Evolutionary conservation across 2,329 filamentous ascomycete species (phyloP).

Genomic region (Cercospora sesami): DNA sequence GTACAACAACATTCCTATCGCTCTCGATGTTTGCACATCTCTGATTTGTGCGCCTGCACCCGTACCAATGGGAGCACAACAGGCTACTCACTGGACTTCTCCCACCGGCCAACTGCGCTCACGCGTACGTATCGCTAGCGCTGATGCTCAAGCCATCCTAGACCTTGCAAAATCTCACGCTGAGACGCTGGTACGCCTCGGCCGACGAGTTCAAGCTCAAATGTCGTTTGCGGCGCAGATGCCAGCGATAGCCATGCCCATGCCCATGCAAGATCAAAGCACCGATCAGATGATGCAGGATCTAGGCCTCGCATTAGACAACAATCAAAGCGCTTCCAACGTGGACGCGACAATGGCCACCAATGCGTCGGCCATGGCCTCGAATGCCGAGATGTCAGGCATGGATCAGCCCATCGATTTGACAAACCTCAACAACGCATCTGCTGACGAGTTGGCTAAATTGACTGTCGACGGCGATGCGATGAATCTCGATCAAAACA

Average conservation of each 20-base stretch:
- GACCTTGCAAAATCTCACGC: constrained; percentile 60
- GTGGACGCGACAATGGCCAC: constrained; percentile 22
- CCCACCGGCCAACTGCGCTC: constrained; percentile 34
- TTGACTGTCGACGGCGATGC: constrained; percentile 24
- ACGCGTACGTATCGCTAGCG: constrained; percentile 52
- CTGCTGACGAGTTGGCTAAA: constrained; percentile 30
- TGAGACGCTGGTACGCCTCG: constrained; percentile 42
- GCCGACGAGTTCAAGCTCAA: constrained; percentile 38
- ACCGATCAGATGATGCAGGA: constrained; percentile 40
- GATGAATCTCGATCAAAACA: constrained; percentile 32
- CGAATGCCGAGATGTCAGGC: constrained; percentile 26
- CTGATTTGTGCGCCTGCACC: constrained; percentile 66
- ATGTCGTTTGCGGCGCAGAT: constrained; percentile 64
- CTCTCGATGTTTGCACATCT: constrained; percentile 68
- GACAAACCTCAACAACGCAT: constrained; percentile 15
- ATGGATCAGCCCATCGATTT: constrained; percentile 24
- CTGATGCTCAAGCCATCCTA: constrained; percentile 55
- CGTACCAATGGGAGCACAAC: constrained; percentile 31
- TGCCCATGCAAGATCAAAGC: constrained; percentile 28
- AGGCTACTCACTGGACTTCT: constrained; percentile 42
- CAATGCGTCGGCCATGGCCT: constrained; percentile 8
- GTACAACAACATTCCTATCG: constrained; percentile 59
- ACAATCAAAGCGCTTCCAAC: constrained; percentile 18
- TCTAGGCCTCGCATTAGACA: constrained; percentile 34
- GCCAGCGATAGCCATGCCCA: constrained; percentile 31